These are phyloP conservation scores for Didymosphaeria variabile DNA, from an alignment of 2,329 filamentous ascomycete species.

Conservation along the genomic window DNA sequence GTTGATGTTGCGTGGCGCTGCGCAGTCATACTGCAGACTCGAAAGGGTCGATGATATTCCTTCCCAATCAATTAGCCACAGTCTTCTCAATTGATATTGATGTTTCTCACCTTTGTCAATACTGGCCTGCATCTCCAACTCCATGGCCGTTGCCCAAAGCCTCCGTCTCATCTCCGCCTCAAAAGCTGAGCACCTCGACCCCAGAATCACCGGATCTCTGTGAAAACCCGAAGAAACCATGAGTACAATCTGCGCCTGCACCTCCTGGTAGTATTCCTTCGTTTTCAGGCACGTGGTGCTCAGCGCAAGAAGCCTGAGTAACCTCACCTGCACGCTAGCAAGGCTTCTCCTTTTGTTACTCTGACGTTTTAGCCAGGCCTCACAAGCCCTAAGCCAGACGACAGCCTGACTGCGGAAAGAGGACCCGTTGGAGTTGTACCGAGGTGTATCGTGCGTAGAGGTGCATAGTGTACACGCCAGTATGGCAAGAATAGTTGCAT, in stretches of 20 bases:
- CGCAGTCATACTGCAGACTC: conserved; percentile 57
- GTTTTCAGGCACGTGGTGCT: conserved; percentile 57
- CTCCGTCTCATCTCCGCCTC: conserved; percentile 62
- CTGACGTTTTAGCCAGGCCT: conserved; percentile 53
- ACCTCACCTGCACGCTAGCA: conserved; percentile 58
- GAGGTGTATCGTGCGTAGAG: conserved; percentile 33
- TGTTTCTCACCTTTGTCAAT: conserved; percentile 54
- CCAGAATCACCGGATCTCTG: conserved; percentile 53
- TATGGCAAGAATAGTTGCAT: conserved; percentile 51
- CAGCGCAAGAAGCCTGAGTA: conserved; percentile 59
- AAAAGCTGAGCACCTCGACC: conserved; percentile 40
- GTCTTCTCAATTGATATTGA: background rate
- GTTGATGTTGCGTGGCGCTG: conserved; percentile 58
- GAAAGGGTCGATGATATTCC: conserved; percentile 57
- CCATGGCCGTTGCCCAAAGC: conserved; percentile 64
- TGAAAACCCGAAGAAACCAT: conserved; percentile 61
- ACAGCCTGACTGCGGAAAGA: conserved; percentile 48
- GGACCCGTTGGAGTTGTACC: conserved; percentile 51
- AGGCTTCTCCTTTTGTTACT: conserved; percentile 62
- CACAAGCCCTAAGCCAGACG: conserved; percentile 49
- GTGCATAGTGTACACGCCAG: conserved; percentile 48
- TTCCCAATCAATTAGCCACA: conserved; percentile 1
- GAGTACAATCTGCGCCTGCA: conserved; percentile 52
- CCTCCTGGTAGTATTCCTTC: conserved; percentile 33
- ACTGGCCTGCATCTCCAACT: conserved; percentile 63